Evolutionary conservation across 1,139 yeast species (phyloP), one percentile per base, ranked within the genome.

Genomic region (Pneumocystis murina): DNA sequence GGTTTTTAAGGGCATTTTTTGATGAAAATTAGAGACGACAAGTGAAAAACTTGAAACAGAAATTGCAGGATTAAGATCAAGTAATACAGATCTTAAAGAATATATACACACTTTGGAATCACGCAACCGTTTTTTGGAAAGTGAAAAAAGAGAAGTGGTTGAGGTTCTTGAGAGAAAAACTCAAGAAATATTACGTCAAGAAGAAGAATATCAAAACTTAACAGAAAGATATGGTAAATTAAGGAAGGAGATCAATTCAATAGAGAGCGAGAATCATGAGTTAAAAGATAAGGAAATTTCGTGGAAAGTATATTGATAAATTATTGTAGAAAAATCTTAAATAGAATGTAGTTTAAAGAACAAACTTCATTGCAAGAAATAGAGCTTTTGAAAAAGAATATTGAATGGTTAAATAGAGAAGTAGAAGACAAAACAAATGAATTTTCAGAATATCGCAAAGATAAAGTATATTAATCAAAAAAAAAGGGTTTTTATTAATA

Each of bases 171-270:
- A 77, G 64, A 73, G 75, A 64, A 78, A 78, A 68, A 78, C 75
- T 74, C 76, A 74, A 36, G 86, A 84, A 67, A 72, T 80, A 55
- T 75, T 77, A 54, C 77, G 76, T n/a, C 73, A 82, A 59, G 80
- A 80, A 63, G 76, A 75, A n/a, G 84, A 84, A 62, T 73, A 84
- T n/a, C 80, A 79, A 59, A 73, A 75, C 30, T 72, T 84, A 41
- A 79, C 83, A 38, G 74, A 76, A 20, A 75, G 80, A 5, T 82
- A 80, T 66, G 80, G 83, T 36, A 73, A 73, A 10, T 70, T 77
- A n/a, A 76, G 83, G 61, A 72, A 75, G 63, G 69, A 72, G 14
- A 67, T 76, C 8, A 72, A 78, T 48, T 79, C 77, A 7, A 68
- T 78, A 36, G 81, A 78, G 66, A 73, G 73, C 10, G 72, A 74